phyloP scores from a whole-genome alignment of 2,329 filamentous ascomycete species.

The Aspergillus texensis region DNA sequence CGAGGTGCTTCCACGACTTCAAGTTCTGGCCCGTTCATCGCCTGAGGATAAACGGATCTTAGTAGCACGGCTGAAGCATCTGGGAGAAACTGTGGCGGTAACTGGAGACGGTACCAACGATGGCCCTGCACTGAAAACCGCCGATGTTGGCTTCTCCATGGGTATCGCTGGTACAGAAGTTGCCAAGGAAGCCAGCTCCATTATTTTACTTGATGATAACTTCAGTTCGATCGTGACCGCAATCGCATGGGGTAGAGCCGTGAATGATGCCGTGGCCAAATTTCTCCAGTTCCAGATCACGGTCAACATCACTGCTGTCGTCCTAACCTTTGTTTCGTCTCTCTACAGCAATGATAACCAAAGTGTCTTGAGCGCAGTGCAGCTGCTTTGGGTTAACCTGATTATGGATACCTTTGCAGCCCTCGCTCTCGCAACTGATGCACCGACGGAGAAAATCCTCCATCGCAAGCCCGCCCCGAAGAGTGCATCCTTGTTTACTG shows the following conservation, averaged over 20 bases:
- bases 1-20: slow-evolving; percentile 59
- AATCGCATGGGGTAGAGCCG: slow-evolving; percentile 68
- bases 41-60: slow-evolving; percentile 69
- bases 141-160: slow-evolving; percentile 71
- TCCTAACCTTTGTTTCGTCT: slow-evolving; percentile 84
- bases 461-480: slow-evolving; percentile 79
- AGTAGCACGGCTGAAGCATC: slow-evolving; percentile 62
- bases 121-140: slow-evolving; percentile 65
- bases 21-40: slow-evolving; percentile 67
- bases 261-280: slow-evolving; percentile 69
- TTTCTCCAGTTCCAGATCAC: slow-evolving; percentile 69
- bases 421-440: slow-evolving; percentile 84
- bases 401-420: slow-evolving; percentile 98
- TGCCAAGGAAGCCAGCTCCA: slow-evolving; percentile 69
- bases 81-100: slow-evolving; percentile 64
- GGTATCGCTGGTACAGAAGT: slow-evolving; percentile 68
- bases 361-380: slow-evolving; percentile 83
- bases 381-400: slow-evolving; percentile 93
- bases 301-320: slow-evolving; percentile 89
- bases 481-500: slow-evolving; percentile 74
- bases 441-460: slow-evolving; percentile 79
- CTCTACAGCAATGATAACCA: slow-evolving; percentile 69
- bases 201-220: slow-evolving; percentile 69
- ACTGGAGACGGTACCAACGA: slow-evolving; percentile 71
- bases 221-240: slow-evolving; percentile 67